Base-by-base conservation (phyloP, 83 land plant genomes). In the Diphasiastrum complanatum region DNA sequence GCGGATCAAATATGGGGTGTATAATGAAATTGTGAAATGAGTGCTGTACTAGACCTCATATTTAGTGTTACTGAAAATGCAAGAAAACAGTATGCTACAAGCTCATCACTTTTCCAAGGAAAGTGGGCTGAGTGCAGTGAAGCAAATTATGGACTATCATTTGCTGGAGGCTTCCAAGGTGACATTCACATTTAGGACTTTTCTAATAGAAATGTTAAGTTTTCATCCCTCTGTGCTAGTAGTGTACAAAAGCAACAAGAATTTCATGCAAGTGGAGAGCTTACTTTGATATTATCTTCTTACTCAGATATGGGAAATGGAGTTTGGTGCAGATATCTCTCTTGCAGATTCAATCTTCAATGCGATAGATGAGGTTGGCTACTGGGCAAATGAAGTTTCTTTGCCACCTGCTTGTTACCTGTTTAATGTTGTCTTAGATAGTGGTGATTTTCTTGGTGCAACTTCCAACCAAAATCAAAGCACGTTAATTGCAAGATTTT, bases 41-140 rank as follows among this genome's bases (percentile, higher is more conserved):
- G 1, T 60, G 28, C 37, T 60, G 20, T 5, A 28, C 24, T 20
- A n/a, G n/a, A n/a, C n/a, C n/a, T 41, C 24, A 41, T 46, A 60
- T 12, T 58, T 22, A 25, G 18, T 24, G 64, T 28, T 4, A 2
- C 25, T 25, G 30, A 25, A 22, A 53, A 23, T 16, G 0, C 38
- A 19, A 2, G 33, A 16, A 63, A 65, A 27, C 81, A 87, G 93
- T 70, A 75, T 76, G 26, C 69, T 87, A 62, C 75, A 65, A 58
- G 86, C 93, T 47, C 86, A 84, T 48, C 68, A 81, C 45, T 84
- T 79, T 48, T 79, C 75, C 69, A 81, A 62, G 54, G 93, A 87
- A 49, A 74, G 75, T 64, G 69, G 46, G 26, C 76, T 74, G 76
- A 77, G 74, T 16, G 55, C 25, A 47, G 80, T 81, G 63, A 81